Conservation (phyloP, 768 basidiomycete species). For the Termitomyces sp. region DNA sequence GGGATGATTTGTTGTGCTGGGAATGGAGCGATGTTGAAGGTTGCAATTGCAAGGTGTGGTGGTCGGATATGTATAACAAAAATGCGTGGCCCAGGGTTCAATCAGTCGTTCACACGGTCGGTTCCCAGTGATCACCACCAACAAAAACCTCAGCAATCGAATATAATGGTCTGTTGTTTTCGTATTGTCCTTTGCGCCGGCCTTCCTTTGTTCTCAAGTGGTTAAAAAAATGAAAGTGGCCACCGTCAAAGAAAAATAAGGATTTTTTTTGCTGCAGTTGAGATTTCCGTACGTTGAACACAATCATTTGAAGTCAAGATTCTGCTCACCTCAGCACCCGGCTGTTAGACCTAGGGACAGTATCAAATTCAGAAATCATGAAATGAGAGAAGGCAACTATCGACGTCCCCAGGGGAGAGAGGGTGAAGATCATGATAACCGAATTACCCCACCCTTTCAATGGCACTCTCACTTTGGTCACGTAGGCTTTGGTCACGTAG, state of each 20-base stretch:
- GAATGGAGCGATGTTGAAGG: neutral
- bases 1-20: neutral
- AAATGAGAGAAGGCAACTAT: neutral
- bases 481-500: neutral
- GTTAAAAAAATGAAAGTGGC: neutral
- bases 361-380: neutral
- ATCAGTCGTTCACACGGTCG: slow-evolving; percentile 10
- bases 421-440: neutral
- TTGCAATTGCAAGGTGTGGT: neutral
- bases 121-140: neutral
- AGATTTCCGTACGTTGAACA: neutral
- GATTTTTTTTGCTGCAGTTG: neutral
- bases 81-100: slow-evolving; percentile 6
- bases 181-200: neutral
- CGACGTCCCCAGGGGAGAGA: neutral
- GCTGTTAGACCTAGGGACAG: neutral
- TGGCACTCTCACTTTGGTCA: neutral
- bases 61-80: neutral
- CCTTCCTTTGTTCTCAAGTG: neutral
- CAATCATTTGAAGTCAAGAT: neutral
- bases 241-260: neutral
- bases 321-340: neutral
- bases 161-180: slow-evolving; percentile 2
- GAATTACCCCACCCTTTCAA: neutral
- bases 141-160: neutral